phyloP scores from a whole-genome alignment of 2,329 filamentous ascomycete genomes.

The Monosporascus cannonballus region DNA sequence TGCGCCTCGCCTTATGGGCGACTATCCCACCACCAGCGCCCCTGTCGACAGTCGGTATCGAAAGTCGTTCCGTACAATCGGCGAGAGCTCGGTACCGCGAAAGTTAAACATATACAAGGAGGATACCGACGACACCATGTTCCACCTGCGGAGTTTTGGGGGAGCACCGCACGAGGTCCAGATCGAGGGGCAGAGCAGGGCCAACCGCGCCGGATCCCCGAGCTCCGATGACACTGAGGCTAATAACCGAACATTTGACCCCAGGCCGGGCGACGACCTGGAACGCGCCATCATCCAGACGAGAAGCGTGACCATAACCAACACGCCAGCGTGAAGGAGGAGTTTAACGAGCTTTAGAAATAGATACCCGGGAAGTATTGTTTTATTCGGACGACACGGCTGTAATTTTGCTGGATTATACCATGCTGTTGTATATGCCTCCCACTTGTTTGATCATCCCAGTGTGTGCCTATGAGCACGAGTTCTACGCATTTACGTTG shows the following conservation, averaged over 20 bases:
- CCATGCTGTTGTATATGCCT: no score
- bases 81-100: neutral
- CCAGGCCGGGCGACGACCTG: neutral
- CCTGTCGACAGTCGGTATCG: neutral
- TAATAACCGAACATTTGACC: neutral
- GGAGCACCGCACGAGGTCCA: neutral
- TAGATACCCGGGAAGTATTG: neutral
- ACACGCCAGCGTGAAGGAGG: neutral
- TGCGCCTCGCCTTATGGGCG: neutral
- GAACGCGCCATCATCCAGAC: neutral
- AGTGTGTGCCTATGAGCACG: no score
- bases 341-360: neutral
- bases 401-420: neutral
- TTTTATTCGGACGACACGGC: slow-evolving; percentile 3
- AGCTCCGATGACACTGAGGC: neutral
- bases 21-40: neutral
- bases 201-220: neutral
- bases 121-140: neutral
- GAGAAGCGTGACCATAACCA: neutral
- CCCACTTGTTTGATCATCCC: no score
- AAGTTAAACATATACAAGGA: neutral
- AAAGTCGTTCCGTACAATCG: neutral
- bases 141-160: neutral
- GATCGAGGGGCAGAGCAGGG: neutral
- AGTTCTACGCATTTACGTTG: no score